Base-by-base conservation (phyloP, 208 protist genomes). In the Porcisia hertigi region DNA sequence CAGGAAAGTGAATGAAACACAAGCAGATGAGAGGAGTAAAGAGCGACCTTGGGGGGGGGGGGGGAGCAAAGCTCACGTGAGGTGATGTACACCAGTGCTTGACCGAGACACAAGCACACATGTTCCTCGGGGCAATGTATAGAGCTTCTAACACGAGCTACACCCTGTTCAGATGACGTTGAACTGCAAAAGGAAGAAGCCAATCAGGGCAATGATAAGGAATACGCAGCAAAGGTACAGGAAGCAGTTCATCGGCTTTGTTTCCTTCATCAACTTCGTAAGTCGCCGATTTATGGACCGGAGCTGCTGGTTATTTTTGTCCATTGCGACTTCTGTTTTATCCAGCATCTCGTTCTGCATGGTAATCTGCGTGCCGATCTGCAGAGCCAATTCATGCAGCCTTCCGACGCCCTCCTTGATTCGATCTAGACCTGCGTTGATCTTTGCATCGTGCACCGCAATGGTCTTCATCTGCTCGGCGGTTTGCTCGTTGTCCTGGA, bases 311-410 rank as follows among this genome's bases (percentile, higher is more conserved):
- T 76, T 80, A 60, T 92, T 83, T 55, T 87, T 84, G 71, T 85
- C 82, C 53, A 94, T 86, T 3, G 75, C 86, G 45, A 87, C 69
- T 71, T 94, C 90, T 34, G 90, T 88, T 45, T 85, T 86, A 16
- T 91, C 87, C 25, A 94, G 67, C 76, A 89, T 85, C 69, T 88
- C 78, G 67, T 91, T 91, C 66, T 94, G 90, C 74, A 90, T 86
- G 55, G 89, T 85, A n/a, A 94, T 64, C 75, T 92, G 82, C 45
- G 77, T 79, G 20, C 88, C 88, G 59, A 94, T 92, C 34, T 91
- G 83, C 43, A 85, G 43, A 20, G 87, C 90, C 6, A 92, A 49
- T 30, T 89, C 75, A 47, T 85, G 86, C 43, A 94, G 75, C 23
- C 88, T 71, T 9, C 84, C 82, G 8, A 92, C 86, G 30, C 88